These are phyloP conservation scores for Candida oleophila DNA, from an alignment of 805 yeast species.

Conservation along the genomic window DNA sequence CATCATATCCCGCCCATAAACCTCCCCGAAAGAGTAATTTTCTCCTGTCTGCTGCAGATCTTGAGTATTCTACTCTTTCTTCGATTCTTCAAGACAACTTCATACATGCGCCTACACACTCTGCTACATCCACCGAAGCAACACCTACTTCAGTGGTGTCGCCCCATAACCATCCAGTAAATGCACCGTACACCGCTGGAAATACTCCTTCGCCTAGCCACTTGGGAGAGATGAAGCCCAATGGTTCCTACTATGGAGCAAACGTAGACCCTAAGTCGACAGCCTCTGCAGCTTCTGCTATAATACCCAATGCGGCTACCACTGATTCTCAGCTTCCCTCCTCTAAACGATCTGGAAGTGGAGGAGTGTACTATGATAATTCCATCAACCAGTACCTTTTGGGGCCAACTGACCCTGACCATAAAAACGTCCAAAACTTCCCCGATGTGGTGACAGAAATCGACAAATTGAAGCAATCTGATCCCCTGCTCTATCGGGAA, in stretches of 20 bases:
- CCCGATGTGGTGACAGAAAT: conserved; percentile 60
- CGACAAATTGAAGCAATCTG: conserved; percentile 32
- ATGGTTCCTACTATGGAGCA: neutral
- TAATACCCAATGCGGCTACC: too few species aligned
- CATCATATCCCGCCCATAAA: conserved; percentile 3
- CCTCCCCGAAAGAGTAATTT: conserved; percentile 42
- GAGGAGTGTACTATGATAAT: conserved; percentile 9
- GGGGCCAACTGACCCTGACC: conserved; percentile 45
- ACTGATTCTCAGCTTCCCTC: too few species aligned
- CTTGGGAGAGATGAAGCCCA: neutral
- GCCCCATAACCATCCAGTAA: conserved; percentile 39
- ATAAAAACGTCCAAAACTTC: conserved; percentile 41
- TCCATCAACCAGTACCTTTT: conserved; percentile 65
- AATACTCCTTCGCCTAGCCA: neutral
- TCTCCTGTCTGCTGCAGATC: conserved; percentile 67
- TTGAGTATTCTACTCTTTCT: conserved; percentile 69
- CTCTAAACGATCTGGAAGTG: conserved; percentile 40
- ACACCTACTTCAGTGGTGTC: conserved; percentile 38
- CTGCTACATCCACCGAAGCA: conserved; percentile 30
- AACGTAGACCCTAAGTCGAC: neutral
- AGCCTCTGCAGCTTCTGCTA: neutral
- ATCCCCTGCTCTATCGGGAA: conserved; percentile 42
- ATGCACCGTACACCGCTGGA: neutral
- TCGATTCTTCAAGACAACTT: conserved; percentile 56
- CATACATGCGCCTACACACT: conserved; percentile 20